Conservation (phyloP, 1,139 yeast species). For the Saccharomyces hybrid region DNA sequence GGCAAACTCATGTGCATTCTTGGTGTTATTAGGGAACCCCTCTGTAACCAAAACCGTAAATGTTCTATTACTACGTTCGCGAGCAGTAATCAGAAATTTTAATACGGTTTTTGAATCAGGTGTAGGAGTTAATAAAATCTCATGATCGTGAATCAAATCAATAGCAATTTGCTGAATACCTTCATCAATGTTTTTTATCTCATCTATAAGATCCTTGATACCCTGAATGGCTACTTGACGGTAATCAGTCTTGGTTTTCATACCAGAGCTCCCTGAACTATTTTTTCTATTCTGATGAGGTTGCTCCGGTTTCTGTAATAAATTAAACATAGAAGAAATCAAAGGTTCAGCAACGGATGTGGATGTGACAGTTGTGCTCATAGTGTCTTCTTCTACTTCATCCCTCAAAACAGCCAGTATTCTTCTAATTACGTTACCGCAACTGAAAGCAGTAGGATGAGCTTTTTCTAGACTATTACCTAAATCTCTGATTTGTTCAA, state of each 20-base stretch:
- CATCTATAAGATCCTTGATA: constrained; percentile 87
- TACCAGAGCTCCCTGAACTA: constrained; percentile 18
- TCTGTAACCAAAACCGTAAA: constrained; percentile 92
- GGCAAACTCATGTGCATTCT: constrained; percentile 71
- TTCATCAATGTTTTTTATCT: constrained; percentile 81
- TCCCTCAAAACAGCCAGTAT: constrained; percentile 84
- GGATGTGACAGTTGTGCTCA: constrained; percentile 18
- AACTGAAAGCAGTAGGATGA: constrained; percentile 71
- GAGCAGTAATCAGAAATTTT: constrained; percentile 78
- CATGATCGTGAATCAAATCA: constrained; percentile 93
- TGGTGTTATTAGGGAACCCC: constrained; percentile 80
- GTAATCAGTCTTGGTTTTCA: constrained; percentile 42
- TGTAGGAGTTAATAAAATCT: constrained; percentile 84
- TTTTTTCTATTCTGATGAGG: constrained; percentile 18
- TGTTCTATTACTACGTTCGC: constrained; percentile 64
- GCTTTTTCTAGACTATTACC: constrained; percentile 55
- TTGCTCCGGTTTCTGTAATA: constrained; percentile 50
- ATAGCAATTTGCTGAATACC: constrained; percentile 85
- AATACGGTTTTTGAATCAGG: constrained; percentile 87
- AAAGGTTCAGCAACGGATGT: constrained; percentile 42
- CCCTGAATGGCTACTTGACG: constrained; percentile 91
- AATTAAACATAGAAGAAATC: constrained; percentile 83
- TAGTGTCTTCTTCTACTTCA: constrained; percentile 53
- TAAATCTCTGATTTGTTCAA: constrained; percentile 57
- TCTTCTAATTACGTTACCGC: constrained; percentile 88